These are phyloP conservation scores for Eutrema heterophyllum DNA, from an alignment of 345 rosid species.

Conservation along the genomic window DNA sequence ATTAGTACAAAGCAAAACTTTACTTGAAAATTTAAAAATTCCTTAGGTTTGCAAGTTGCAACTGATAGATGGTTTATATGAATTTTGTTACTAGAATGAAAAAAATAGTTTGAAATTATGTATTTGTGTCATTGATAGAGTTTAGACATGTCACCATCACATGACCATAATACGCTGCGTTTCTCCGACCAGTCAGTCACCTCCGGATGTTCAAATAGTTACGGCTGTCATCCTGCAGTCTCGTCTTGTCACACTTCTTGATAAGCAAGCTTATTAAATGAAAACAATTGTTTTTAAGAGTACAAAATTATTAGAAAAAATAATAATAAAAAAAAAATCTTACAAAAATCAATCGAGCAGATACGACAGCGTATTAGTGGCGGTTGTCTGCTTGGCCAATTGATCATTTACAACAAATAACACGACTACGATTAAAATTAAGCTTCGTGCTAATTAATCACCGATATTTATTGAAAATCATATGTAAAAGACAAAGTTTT, in stretches of 20 bases:
- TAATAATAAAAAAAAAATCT: background rate
- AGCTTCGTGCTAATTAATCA: background rate
- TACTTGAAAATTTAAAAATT: too few species aligned
- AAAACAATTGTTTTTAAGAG: too few species aligned
- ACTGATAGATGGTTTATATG: too few species aligned
- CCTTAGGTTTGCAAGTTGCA: too few species aligned
- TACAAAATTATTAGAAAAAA: too few species aligned
- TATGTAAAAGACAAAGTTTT: background rate
- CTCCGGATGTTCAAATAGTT: slow-evolving; percentile 8
- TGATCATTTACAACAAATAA: background rate
- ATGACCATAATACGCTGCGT: slow-evolving; percentile 18
- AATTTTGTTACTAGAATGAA: background rate
- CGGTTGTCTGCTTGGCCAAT: slow-evolving; percentile 13
- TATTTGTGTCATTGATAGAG: slow-evolving; percentile 10
- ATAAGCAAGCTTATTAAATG: background rate
- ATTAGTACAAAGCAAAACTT: too few species aligned
- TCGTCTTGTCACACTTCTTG: slow-evolving; percentile 20
- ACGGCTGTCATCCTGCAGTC: slow-evolving; percentile 16
- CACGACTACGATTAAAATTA: background rate
- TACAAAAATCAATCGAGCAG: background rate
- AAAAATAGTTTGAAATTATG: background rate
- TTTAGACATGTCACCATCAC: background rate
- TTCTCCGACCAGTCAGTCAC: slow-evolving; percentile 2
- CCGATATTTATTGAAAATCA: background rate
- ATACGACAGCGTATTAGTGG: background rate